Percentiles rank a stretch among this genome's conserved stretches.
Evolutionary conservation across 2,329 filamentous ascomycete species (phyloP).

Genomic region (Alternaria sp.): DNA sequence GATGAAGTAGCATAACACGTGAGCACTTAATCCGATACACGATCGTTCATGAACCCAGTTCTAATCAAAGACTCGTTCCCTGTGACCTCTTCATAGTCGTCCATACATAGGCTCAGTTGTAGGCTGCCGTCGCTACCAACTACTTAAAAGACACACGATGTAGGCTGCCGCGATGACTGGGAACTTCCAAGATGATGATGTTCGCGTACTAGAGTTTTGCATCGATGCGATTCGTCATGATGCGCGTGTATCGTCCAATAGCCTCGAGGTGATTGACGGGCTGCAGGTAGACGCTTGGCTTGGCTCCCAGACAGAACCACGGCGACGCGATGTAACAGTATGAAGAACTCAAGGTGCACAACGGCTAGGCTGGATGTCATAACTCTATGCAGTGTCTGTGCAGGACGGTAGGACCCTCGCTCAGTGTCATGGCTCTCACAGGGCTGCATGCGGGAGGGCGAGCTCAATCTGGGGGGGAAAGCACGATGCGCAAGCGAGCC

Average conservation of each 20-base stretch:
- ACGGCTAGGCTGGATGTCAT: neutral
- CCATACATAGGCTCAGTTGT: neutral
- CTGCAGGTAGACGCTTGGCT: slow-evolving; percentile 3
- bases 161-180: neutral
- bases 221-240: slow-evolving; percentile 5
- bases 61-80: neutral
- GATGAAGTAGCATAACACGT: too few relatives aligned
- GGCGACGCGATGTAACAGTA: neutral
- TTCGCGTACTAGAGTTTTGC: neutral
- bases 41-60: neutral
- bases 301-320: neutral
- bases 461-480: slow-evolving; percentile 25
- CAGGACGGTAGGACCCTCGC: slow-evolving; percentile 1
- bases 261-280: slow-evolving; percentile 1
- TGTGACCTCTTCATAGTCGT: neutral
- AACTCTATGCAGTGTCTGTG: slow-evolving; percentile 3
- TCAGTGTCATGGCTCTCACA: slow-evolving; percentile 15
- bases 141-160: neutral
- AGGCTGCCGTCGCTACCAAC: neutral
- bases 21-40: neutral
- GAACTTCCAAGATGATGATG: neutral
- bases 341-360: neutral
- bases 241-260: slow-evolving; percentile 15
- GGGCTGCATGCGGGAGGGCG: slow-evolving; percentile 24
- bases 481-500: slow-evolving; percentile 33